phyloP scores from a whole-genome alignment of 495 filamentous ascomycete genomes.

The Talaromyces adpressus region DNA sequence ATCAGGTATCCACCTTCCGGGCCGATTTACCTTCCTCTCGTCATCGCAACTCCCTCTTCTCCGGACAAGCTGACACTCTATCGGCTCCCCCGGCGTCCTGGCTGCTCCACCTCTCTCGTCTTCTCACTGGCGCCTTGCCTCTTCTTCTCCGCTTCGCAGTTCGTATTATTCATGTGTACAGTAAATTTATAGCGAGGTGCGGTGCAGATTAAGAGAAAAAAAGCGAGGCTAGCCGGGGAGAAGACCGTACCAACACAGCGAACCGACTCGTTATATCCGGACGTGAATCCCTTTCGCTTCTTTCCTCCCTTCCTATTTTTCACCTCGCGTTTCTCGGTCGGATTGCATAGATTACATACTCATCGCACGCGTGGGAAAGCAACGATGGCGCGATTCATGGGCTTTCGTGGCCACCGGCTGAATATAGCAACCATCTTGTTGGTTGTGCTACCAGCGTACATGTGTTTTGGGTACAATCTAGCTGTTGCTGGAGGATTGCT shows the following conservation, averaged over 20 bases:
- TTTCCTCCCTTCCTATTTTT: background rate
- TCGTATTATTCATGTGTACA: background rate
- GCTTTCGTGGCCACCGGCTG: slow-evolving; percentile 27
- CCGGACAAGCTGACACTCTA: background rate
- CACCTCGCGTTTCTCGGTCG: background rate
- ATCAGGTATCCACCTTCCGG: background rate
- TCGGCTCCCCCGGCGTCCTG: background rate
- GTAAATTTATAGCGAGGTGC: background rate
- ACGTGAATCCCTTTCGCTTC: background rate
- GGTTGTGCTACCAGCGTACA: slow-evolving; percentile 39
- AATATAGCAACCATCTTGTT: slow-evolving; percentile 27
- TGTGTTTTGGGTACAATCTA: slow-evolving; percentile 48
- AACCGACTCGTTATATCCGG: background rate
- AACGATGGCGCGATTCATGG: slow-evolving; percentile 11
- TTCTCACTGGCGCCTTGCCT: background rate
- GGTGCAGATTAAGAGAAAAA: background rate
- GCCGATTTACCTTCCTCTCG: background rate
- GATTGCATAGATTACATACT: background rate
- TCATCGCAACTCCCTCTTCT: background rate
- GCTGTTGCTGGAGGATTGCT: slow-evolving; percentile 37
- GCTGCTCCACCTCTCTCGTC: background rate
- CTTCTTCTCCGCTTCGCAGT: background rate
- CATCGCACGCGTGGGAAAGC: background rate
- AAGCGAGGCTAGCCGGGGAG: background rate
- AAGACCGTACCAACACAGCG: background rate